Evolutionary conservation across 2,329 filamentous ascomycete species (phyloP).

Genomic region (Ceratocystis ficicola): DNA sequence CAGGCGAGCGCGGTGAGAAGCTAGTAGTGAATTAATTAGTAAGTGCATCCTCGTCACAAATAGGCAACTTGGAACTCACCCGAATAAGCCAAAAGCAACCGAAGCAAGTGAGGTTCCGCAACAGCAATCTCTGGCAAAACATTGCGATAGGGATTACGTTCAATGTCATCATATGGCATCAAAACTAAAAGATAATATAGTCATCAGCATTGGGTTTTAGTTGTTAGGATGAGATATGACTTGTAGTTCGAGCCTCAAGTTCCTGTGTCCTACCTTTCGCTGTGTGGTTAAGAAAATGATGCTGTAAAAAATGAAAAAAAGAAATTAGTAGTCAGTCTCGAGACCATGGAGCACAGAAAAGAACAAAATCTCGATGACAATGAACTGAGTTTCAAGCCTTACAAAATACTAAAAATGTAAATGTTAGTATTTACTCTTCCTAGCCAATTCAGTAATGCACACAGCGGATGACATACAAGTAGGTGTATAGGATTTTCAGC

Average conservation of each 20-base stretch:
- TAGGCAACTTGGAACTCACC: slow-evolving; percentile 27
- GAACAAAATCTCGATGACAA: background rate
- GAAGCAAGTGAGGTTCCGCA: slow-evolving; percentile 57
- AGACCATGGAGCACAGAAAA: too few species aligned
- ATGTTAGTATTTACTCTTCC: slow-evolving; percentile 24
- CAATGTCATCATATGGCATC: slow-evolving; percentile 40
- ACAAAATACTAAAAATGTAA: slow-evolving; percentile 36
- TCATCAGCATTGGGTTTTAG: background rate
- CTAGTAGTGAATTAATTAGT: slow-evolving; percentile 28
- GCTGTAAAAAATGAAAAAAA: slow-evolving; percentile 27
- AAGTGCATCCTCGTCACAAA: background rate
- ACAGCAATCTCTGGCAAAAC: slow-evolving; percentile 51
- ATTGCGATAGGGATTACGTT: slow-evolving; percentile 42
- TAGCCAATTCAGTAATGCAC: background rate
- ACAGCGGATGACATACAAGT: slow-evolving; percentile 34
- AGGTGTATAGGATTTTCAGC: slow-evolving; percentile 68
- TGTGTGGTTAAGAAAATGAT: slow-evolving; percentile 66
- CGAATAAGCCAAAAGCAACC: slow-evolving; percentile 67
- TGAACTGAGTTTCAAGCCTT: slow-evolving; percentile 24
- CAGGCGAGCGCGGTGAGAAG: slow-evolving; percentile 67
- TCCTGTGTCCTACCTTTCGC: slow-evolving; percentile 42
- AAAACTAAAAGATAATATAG: slow-evolving; percentile 28
- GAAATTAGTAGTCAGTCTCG: too few species aligned
- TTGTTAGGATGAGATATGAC: too few species aligned
- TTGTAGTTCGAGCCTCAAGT: too few species aligned